These are phyloP conservation scores for Leptographium procerum DNA, from an alignment of 2,329 filamentous ascomycete genomes.

Conservation along the genomic window DNA sequence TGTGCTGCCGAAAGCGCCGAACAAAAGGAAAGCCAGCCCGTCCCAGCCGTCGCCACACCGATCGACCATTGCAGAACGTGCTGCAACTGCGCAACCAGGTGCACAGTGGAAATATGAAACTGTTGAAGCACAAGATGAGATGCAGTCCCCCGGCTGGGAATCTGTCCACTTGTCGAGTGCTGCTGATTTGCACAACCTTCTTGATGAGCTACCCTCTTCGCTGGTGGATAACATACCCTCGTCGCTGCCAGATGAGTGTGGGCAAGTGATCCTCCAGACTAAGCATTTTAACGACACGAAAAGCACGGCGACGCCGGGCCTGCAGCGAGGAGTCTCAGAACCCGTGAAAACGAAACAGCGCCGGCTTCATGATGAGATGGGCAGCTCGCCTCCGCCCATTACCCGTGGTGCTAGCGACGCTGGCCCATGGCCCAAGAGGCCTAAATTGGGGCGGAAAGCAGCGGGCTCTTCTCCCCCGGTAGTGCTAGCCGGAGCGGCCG, in stretches of 20 bases:
- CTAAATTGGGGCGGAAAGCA: background rate
- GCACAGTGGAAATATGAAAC: background rate
- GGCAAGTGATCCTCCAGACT: background rate
- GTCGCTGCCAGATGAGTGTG: conserved; percentile 11
- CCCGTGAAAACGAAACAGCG: background rate
- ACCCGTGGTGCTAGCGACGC: background rate
- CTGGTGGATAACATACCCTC: conserved; percentile 6
- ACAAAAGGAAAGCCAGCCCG: background rate
- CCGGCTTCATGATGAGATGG: background rate
- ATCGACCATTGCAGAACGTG: conserved; percentile 1
- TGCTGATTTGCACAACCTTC: background rate
- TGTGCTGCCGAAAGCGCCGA: background rate
- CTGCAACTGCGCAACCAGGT: conserved; percentile 4
- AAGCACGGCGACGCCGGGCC: background rate
- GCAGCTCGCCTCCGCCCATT: background rate
- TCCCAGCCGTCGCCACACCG: background rate
- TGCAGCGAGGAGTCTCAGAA: background rate
- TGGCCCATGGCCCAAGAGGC: background rate
- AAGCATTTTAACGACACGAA: background rate
- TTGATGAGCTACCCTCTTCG: background rate
- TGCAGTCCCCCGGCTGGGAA: background rate
- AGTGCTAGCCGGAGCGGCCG: background rate
- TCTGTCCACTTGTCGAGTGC: background rate
- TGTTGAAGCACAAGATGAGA: background rate
- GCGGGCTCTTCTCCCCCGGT: background rate